Base-by-base conservation (phyloP, 768 basidiomycete species). In the Tulasnella calospora region DNA sequence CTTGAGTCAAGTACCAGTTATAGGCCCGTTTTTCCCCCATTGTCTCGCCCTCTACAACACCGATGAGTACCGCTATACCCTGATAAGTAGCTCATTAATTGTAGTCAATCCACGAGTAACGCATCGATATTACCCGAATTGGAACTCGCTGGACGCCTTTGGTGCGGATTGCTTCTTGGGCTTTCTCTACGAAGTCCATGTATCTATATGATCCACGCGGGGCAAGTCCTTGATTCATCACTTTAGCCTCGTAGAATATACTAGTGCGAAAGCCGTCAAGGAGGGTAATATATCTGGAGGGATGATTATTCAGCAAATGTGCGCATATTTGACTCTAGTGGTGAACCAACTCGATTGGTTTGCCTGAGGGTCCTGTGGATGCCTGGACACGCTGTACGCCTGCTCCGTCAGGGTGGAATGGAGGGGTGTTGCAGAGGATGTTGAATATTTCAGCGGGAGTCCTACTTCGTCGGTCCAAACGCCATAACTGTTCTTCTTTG, bases 1-100 rank as follows among this genome's bases (percentile, higher is more conserved):
- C 71, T 46, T 72, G 71, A 9, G 71, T 40, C 44, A 72, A 41
- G 38, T 40, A 72, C 71, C 71, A 72, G 36, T 72, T 72, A 30
- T 72, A 72, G 27, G 30, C 61, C 3, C 61, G 61, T 35, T 12
- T 67, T 17, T 67, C 61, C 12, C 61, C 61, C 61, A 33, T 33
- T 15, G 30, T 33, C n/a, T 67, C 27, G 61, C 61, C 61, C 27
- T 67, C 61, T 13, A 67, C 61, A 17, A 67, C 27, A 23, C 61
- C 61, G 30, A 67, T 67, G 61, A 67, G 61, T 8, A 67, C 61
- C 10, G 61, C 61, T 35, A 67, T 27, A 17, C 61, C 61, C 61
- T 67, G 12, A 35, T 1, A 67, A 67, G 61, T 27, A 67, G 61
- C 61, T 67, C 10, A 30, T 51, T 51, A 8, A 51, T 12, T n/a